Conservation (phyloP, 306 rosid species). For the Ceratonia siliqua region DNA sequence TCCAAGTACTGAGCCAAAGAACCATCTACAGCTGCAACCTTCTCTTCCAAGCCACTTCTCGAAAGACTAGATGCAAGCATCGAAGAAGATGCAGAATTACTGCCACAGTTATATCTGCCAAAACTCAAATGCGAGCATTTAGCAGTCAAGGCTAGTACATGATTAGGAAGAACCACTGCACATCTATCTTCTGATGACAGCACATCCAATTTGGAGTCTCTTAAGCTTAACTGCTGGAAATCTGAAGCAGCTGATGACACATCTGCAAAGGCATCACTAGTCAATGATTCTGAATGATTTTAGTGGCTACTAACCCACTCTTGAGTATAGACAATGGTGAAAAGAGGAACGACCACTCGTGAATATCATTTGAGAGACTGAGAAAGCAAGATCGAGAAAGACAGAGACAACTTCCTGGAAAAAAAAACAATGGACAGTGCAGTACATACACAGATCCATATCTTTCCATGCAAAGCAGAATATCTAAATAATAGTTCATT, state of each 20-base stretch:
- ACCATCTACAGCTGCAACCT: conserved; percentile 39
- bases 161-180: conserved; percentile 59
- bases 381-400: not conserved
- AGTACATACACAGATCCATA: not conserved
- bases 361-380: not conserved
- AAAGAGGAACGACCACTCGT: not conserved
- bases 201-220: conserved; percentile 32
- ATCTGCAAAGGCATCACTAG: conserved; percentile 32
- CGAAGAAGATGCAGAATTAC: conserved; percentile 42
- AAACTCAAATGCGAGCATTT: conserved; percentile 76
- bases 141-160: conserved; percentile 57
- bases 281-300: conserved; percentile 29
- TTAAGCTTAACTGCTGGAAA: conserved; percentile 45
- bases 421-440: not conserved
- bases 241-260: conserved; percentile 48
- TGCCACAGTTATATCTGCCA: conserved; percentile 57
- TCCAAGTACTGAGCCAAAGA: conserved; percentile 37
- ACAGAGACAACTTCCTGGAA: not conserved
- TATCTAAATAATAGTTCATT: not conserved
- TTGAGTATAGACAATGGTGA: not conserved
- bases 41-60: conserved; percentile 46
- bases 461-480: conserved; percentile 7
- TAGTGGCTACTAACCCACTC: conserved; percentile 21
- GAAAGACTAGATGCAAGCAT: conserved; percentile 34
- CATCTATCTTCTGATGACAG: conserved; percentile 23